phyloP scores from a whole-genome alignment of 176 grass and related monocot genomes.

The Eragrostis curvula region DNA sequence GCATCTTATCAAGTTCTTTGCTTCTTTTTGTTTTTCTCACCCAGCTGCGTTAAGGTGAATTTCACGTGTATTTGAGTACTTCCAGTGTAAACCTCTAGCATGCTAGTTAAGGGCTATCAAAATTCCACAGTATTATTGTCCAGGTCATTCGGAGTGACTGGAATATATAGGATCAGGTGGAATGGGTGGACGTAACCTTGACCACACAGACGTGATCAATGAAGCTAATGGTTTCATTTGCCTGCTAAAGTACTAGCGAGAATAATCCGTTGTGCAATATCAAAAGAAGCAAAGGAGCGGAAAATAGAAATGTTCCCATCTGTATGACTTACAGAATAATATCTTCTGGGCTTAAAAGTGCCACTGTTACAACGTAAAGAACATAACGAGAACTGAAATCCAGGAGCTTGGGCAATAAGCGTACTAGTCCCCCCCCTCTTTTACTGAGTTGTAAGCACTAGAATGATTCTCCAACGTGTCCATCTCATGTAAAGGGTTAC shows the following conservation, averaged over 20 bases:
- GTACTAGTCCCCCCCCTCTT: background rate
- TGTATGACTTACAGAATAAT: background rate
- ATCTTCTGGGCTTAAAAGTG: background rate
- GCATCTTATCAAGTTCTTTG: background rate
- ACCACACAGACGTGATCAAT: background rate
- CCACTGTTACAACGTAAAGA: background rate
- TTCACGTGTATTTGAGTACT: slow-evolving; percentile 6
- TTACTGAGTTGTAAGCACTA: background rate
- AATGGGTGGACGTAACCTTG: background rate
- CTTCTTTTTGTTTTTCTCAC: background rate
- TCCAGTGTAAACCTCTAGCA: background rate
- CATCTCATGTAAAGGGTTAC: background rate
- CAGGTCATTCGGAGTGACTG: background rate
- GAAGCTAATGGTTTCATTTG: background rate
- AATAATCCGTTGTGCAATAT: background rate
- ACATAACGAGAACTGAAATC: background rate
- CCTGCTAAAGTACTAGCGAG: background rate
- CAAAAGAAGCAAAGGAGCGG: background rate
- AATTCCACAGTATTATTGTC: background rate
- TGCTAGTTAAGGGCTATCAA: background rate
- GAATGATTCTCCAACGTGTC: background rate
- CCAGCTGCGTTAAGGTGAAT: background rate
- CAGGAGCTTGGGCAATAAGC: slow-evolving; percentile 4
- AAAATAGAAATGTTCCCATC: background rate
- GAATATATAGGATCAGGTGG: slow-evolving; percentile 1